Evolutionary conservation across 805 yeast genomes (phyloP).

Genomic region (Torulaspora delbrueckii): DNA sequence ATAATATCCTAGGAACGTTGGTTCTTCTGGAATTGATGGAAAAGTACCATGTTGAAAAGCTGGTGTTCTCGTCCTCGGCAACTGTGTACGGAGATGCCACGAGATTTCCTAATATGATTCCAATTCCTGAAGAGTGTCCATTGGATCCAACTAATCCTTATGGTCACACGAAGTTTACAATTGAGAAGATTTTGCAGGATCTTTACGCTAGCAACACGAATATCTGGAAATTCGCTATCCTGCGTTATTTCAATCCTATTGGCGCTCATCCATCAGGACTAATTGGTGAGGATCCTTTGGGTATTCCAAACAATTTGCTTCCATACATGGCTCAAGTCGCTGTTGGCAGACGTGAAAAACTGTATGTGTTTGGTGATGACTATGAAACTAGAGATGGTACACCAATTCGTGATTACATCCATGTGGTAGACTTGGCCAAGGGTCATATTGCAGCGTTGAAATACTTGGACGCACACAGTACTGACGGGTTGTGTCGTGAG

Average conservation of each 20-base stretch:
- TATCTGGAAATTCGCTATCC: constrained; percentile 51
- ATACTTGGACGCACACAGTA: constrained; percentile 39
- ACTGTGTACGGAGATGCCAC: constrained; percentile 83
- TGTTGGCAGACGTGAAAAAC: constrained; percentile 61
- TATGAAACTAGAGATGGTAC: constrained; percentile 72
- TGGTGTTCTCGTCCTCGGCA: constrained; percentile 76
- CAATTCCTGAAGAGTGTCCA: constrained; percentile 75
- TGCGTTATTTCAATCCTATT: constrained; percentile 78
- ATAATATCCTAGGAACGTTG: constrained; percentile 65
- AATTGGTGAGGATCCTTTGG: constrained; percentile 76
- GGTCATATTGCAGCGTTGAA: constrained; percentile 72
- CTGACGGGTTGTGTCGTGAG: constrained; percentile 55
- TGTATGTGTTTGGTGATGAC: constrained; percentile 65
- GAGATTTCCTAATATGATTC: constrained; percentile 64
- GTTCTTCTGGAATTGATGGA: constrained; percentile 52
- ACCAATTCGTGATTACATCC: constrained; percentile 76
- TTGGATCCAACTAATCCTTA: constrained; percentile 73
- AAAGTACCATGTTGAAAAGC: constrained; percentile 40
- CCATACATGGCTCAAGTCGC: constrained; percentile 79
- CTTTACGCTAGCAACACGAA: constrained; percentile 41
- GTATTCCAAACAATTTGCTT: constrained; percentile 69
- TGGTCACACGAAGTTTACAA: constrained; percentile 64
- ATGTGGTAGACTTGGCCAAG: constrained; percentile 71
- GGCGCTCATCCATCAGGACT: constrained; percentile 85
- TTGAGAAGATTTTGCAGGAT: constrained; percentile 59